phyloP scores from a whole-genome alignment of 2,329 filamentous ascomycete genomes.

The Aspergillus ruber region DNA sequence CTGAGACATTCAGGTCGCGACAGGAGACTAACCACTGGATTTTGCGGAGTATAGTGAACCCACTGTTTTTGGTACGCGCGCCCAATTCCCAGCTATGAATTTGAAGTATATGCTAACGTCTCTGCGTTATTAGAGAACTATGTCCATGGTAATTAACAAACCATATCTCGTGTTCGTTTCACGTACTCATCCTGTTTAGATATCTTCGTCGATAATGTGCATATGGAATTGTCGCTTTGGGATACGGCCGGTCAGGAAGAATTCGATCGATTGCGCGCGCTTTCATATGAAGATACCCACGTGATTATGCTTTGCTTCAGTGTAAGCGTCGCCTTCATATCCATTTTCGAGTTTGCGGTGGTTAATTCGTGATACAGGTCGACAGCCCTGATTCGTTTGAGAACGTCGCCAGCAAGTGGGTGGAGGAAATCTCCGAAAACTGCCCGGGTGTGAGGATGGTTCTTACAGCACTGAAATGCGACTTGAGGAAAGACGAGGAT shows the following conservation, averaged over 20 bases:
- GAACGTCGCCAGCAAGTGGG: conserved; percentile 98
- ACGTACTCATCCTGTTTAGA: conserved; percentile 49
- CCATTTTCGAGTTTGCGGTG: not conserved
- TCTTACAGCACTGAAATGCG: conserved; percentile 92
- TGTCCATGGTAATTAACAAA: conserved; percentile 68
- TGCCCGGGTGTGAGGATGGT: conserved; percentile 93
- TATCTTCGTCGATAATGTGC: conserved; percentile 94
- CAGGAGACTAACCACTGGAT: conserved; percentile 16
- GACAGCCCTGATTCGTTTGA: conserved; percentile 95
- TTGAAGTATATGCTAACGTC: conserved; percentile 16
- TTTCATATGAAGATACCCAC: conserved; percentile 97
- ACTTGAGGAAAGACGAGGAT: conserved; percentile 74
- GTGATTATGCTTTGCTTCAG: conserved; percentile 99
- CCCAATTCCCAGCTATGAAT: conserved; percentile 5
- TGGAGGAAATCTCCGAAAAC: conserved; percentile 95
- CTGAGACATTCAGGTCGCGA: not conserved
- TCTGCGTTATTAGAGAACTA: conserved; percentile 68
- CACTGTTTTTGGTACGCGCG: conserved; percentile 68
- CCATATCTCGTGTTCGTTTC: not conserved
- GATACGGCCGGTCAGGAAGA: conserved; percentile 98
- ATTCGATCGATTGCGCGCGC: conserved; percentile 89
- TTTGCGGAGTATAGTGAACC: conserved; percentile 57
- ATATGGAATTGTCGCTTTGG: conserved; percentile 97
- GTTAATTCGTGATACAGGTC: conserved; percentile 43
- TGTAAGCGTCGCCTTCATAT: conserved; percentile 34